These are phyloP conservation scores for Ogataea populi-albae DNA, from an alignment of 805 yeast species.

Conservation along the genomic window DNA sequence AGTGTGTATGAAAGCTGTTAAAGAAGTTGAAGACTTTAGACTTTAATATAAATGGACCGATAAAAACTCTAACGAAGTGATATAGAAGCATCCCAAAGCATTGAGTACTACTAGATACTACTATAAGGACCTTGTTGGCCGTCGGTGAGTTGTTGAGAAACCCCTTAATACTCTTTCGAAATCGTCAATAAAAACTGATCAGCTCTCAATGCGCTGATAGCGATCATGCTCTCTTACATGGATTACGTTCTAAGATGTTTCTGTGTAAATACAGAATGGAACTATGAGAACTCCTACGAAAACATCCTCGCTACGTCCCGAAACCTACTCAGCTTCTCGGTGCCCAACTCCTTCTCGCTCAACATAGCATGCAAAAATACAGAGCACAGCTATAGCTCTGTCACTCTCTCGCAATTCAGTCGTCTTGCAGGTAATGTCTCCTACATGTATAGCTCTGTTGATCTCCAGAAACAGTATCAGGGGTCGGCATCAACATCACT, in stretches of 20 bases:
- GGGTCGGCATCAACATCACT: conserved; percentile 53
- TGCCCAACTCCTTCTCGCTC: conserved; percentile 66
- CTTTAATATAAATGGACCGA: too few species aligned
- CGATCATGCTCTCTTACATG: conserved; percentile 79
- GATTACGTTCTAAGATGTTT: conserved; percentile 78
- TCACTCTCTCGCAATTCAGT: conserved; percentile 62
- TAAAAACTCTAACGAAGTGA: too few species aligned
- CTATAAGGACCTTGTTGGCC: too few species aligned
- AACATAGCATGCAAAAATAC: conserved; percentile 71
- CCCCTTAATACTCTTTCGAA: too few species aligned
- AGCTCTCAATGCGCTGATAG: too few species aligned
- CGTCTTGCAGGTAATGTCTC: conserved; percentile 78
- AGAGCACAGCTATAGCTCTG: conserved; percentile 65
- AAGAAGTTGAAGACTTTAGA: too few species aligned
- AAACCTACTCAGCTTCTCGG: conserved; percentile 65
- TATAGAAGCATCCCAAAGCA: too few species aligned
- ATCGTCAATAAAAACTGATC: too few species aligned
- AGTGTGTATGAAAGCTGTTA: too few species aligned
- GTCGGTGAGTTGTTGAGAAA: too few species aligned
- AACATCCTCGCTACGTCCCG: conserved; percentile 70
- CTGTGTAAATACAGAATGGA: conserved; percentile 71
- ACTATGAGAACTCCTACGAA: conserved; percentile 72
- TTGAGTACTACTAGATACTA: too few species aligned
- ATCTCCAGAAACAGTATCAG: conserved; percentile 45
- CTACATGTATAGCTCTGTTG: conserved; percentile 68